Evolutionary conservation across 2,329 filamentous ascomycete species (phyloP), one percentile per base, ranked within the genome.

Genomic region (Sclerotinia nivalis): DNA sequence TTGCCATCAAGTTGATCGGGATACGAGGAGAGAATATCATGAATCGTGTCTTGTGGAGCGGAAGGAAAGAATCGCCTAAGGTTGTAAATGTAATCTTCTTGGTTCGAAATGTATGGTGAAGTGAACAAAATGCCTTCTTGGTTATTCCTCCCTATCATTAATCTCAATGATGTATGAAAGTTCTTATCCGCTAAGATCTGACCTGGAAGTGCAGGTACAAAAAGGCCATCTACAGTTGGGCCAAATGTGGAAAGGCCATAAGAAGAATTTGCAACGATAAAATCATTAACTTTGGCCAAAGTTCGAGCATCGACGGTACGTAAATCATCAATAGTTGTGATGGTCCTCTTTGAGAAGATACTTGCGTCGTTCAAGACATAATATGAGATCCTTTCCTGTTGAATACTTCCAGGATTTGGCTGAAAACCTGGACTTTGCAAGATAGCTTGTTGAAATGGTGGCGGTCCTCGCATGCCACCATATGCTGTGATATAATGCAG

Each of bases 401-500:
- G 28, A 22, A n/a, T 20, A 34, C n/a, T 37, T 25, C 37, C 43
- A n/a, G 40, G 34, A n/a, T 49, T 61, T 50, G 66, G 73, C 15
- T 55, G 47, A 49, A 73, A 76, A 2, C 69, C 76, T 8, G 75
- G 74, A 69, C 74, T 77, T 70, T 79, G 76, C 9, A 75, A 40
- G 31, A 80, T 76, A 18, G 78, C 77, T 73, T 82, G 80, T 50
- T 80, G 79, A 75, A 85, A 85, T 1, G 82, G 83, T 7, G 75
- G 74, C 20, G 67, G 69, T 6, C 72, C 74, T 31, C 74, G 75
- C 15, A 58, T 55, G 2, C 83, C 84, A 40, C 84, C 84, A 70
- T 80, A 85, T 0, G 84, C 80, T 40, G 84, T 87, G 70, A 87
- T 83, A 69, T 88, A 85, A 73, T 87, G 84, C 77, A 86, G 81